Conservation (phyloP, 169 alveolate species). For the Cryptosporidium sp. region DNA sequence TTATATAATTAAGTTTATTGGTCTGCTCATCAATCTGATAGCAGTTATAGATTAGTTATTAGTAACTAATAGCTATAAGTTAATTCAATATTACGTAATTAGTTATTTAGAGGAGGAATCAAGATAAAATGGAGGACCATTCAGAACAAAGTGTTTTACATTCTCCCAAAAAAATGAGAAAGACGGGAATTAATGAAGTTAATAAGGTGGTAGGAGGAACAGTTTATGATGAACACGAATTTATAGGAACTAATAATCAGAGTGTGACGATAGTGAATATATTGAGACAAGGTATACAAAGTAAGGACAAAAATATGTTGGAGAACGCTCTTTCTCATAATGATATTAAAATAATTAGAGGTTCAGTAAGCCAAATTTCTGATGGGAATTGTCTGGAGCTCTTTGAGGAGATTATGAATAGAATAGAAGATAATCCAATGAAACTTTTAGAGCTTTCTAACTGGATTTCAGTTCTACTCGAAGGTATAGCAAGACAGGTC, state of each 20-base stretch:
- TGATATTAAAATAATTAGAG: constrained; percentile 7
- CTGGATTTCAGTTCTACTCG: constrained; percentile 29
- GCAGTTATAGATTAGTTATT: not conserved
- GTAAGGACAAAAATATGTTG: constrained; percentile 57
- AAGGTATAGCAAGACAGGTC: constrained; percentile 1
- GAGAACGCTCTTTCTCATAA: constrained; percentile 54
- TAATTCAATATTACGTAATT: not conserved
- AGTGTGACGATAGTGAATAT: constrained; percentile 38
- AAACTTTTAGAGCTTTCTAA: constrained; percentile 42
- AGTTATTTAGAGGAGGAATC: not conserved
- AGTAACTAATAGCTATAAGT: not conserved
- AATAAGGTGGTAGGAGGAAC: not conserved
- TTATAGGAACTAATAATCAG: not conserved
- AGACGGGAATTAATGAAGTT: not conserved
- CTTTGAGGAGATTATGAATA: constrained; percentile 57
- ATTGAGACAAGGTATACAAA: constrained; percentile 46
- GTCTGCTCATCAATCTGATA: not conserved
- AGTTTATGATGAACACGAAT: not conserved
- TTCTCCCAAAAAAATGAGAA: constrained; percentile 8
- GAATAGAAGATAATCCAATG: constrained; percentile 63
- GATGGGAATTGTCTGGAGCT: constrained; percentile 26
- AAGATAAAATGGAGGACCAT: not conserved
- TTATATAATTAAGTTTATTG: not conserved
- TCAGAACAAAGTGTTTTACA: not conserved
- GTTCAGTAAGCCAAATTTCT: constrained; percentile 14